Percentiles rank a stretch among this genome's conserved stretches.
Evolutionary conservation across 768 basidiomycete species (phyloP).

Genomic region (Cystofilobasidium capitatum): DNA sequence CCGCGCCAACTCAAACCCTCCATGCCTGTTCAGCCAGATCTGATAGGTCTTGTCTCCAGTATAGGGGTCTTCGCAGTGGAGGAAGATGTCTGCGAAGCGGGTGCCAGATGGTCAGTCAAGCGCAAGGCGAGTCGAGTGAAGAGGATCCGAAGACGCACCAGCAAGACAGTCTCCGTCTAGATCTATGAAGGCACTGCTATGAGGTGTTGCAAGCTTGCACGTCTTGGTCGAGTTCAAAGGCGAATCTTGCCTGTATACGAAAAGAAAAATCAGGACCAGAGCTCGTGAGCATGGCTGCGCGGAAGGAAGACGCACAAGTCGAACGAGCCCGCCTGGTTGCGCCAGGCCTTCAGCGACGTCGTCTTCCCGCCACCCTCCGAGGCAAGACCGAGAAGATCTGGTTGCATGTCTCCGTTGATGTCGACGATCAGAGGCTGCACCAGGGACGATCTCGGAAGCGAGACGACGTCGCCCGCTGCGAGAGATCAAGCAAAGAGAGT

Average conservation of each 20-base stretch:
- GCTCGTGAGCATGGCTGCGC: background rate
- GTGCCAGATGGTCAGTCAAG: background rate
- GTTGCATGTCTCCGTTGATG: conserved; percentile 74
- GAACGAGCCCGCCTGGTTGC: conserved; percentile 67
- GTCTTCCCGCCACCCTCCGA: conserved; percentile 40
- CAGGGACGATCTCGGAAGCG: conserved; percentile 45
- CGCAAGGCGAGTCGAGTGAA: background rate
- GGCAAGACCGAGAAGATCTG: conserved; percentile 69
- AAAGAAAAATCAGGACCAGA: background rate
- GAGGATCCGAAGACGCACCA: conserved; percentile 45
- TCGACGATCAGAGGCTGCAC: conserved; percentile 82
- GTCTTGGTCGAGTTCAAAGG: conserved; percentile 40
- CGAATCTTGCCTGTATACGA: conserved; percentile 13
- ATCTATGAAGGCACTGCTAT: conserved; percentile 89
- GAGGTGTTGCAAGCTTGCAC: conserved; percentile 75
- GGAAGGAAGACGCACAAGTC: conserved; percentile 49
- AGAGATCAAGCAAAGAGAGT: conserved; percentile 40
- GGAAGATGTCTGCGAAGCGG: conserved; percentile 59
- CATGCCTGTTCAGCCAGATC: conserved; percentile 82
- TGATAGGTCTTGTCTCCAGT: conserved; percentile 51
- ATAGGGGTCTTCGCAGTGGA: conserved; percentile 64
- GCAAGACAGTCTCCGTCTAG: conserved; percentile 92
- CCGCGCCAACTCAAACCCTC: conserved; percentile 48
- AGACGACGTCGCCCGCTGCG: conserved; percentile 24
- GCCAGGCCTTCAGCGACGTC: conserved; percentile 57